phyloP scores from a whole-genome alignment of 768 basidiomycete genomes.

The Amanita brunnescens region DNA sequence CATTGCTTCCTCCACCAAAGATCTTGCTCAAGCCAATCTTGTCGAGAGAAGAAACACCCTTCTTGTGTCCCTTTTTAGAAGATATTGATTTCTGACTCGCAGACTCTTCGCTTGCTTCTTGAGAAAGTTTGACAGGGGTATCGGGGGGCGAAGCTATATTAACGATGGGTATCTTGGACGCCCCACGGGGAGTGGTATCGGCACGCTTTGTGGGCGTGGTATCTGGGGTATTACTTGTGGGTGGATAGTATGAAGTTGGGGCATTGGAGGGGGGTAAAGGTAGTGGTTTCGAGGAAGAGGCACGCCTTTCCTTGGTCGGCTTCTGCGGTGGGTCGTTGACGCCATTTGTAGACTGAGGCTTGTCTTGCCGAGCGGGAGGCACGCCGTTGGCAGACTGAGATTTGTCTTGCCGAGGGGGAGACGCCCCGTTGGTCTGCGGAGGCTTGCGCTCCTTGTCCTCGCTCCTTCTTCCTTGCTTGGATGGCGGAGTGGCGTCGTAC shows the following conservation, averaged over 20 bases:
- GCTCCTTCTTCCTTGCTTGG: slow-evolving; percentile 22
- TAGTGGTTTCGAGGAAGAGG: slow-evolving; percentile 1
- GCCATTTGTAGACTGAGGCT: no score
- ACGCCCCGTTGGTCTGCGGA: not conserved
- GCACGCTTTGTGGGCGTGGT: slow-evolving; percentile 16
- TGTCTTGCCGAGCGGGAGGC: no score
- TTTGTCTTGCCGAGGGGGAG: not conserved
- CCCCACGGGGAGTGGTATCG: slow-evolving; percentile 18
- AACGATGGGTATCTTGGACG: slow-evolving; percentile 24
- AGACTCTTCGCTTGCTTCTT: slow-evolving; percentile 20
- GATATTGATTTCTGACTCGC: slow-evolving; percentile 25
- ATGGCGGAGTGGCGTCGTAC: slow-evolving; percentile 50
- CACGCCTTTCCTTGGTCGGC: not conserved
- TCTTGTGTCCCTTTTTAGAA: slow-evolving; percentile 43
- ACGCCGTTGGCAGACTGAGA: not conserved
- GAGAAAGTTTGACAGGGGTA: slow-evolving; percentile 19
- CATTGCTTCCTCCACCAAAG: slow-evolving; percentile 34
- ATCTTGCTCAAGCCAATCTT: slow-evolving; percentile 74
- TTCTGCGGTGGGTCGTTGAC: not conserved
- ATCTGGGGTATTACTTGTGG: not conserved
- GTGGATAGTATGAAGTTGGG: not conserved
- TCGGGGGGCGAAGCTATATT: slow-evolving; percentile 30
- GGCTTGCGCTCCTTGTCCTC: slow-evolving; percentile 21
- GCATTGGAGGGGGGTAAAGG: not conserved
- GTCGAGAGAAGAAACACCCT: slow-evolving; percentile 65